Evolutionary conservation across 1,139 yeast species (phyloP).

Genomic region (Debaryomyces udenii): DNA sequence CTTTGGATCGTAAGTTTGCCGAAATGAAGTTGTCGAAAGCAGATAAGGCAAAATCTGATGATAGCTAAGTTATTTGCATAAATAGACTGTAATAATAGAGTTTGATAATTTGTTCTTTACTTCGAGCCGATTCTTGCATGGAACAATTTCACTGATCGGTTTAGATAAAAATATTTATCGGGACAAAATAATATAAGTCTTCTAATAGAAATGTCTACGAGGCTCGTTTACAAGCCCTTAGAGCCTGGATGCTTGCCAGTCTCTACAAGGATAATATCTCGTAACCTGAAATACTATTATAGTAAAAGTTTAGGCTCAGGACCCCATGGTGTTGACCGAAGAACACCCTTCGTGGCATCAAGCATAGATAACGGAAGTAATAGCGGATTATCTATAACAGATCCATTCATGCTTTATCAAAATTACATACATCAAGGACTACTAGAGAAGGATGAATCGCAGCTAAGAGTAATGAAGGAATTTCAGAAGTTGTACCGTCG

Average conservation of each 20-base stretch:
- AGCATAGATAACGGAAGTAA: background rate
- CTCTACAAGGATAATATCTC: background rate
- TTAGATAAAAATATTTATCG: conserved; percentile 1
- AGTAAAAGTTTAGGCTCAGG: conserved; percentile 22
- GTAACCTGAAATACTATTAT: conserved; percentile 1
- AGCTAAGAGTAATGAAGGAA: conserved; percentile 64
- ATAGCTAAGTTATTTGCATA: conserved; percentile 7
- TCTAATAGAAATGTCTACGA: no score
- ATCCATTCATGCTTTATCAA: conserved; percentile 63
- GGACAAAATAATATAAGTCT: no score
- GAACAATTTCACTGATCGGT: conserved; percentile 4
- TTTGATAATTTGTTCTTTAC: background rate
- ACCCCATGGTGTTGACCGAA: conserved; percentile 45
- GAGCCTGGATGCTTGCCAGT: no score
- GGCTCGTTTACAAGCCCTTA: no score
- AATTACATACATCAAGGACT: conserved; percentile 54
- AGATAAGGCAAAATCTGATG: background rate
- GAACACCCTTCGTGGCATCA: conserved; percentile 26
- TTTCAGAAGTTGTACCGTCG: conserved; percentile 64
- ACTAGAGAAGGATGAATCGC: conserved; percentile 57
- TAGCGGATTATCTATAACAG: conserved; percentile 52
- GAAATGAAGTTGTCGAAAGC: conserved; percentile 28
- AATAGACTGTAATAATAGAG: conserved; percentile 2
- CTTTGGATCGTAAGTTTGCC: conserved; percentile 47
- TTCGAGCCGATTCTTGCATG: background rate